Conservation (phyloP, 2,329 filamentous ascomycete genomes). For the Xylaria sp. region DNA sequence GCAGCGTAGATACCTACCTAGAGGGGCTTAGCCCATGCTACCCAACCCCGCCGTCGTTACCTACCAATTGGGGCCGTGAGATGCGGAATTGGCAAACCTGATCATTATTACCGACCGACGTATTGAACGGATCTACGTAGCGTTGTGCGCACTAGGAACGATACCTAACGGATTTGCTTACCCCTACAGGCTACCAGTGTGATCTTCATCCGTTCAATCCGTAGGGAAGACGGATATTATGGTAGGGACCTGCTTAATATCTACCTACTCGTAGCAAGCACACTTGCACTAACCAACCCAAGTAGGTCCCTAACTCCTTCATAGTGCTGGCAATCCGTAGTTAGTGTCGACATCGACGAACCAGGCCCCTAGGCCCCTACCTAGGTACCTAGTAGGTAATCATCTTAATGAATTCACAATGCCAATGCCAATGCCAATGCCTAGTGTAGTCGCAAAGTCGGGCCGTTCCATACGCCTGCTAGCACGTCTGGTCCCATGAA, state of each 20-base stretch:
- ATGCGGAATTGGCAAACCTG: not conserved
- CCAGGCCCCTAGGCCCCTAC: not conserved
- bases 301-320: not conserved
- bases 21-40: not conserved
- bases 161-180: too few species aligned
- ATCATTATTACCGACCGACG: too few species aligned
- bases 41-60: not conserved
- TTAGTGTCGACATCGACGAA: not conserved
- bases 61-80: not conserved
- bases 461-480: slow-evolving; percentile 21
- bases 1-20: not conserved
- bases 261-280: not conserved
- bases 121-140: too few species aligned
- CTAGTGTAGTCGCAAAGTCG: slow-evolving; percentile 16
- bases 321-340: not conserved
- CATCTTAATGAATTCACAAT: not conserved
- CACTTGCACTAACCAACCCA: not conserved
- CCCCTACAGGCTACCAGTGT: too few species aligned
- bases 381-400: not conserved
- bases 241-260: too few species aligned
- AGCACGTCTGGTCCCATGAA: too few species aligned
- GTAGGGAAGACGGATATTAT: too few species aligned
- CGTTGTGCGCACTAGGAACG: too few species aligned
- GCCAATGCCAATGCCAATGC: too few species aligned
- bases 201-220: too few species aligned